A percentile compares a stretch with the other conserved stretches of the same genome.
These are phyloP conservation scores for Polyplosphaeria fusca DNA, from an alignment of 495 filamentous ascomycete species.

Conservation along the genomic window DNA sequence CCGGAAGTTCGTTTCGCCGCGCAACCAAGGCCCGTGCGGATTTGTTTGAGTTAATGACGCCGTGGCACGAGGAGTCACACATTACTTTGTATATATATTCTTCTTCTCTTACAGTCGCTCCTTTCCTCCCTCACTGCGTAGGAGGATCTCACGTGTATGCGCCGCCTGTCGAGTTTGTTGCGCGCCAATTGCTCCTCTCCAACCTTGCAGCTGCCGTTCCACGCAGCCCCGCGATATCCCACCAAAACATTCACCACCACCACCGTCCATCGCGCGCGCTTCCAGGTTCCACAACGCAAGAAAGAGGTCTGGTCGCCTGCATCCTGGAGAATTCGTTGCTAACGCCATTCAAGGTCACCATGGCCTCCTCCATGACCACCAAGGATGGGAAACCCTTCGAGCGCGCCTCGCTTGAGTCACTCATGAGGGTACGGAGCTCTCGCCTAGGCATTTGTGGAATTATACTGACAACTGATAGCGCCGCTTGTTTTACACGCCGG, in stretches of 20 bases:
- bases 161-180: slow-evolving; percentile 16
- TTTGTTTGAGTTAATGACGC: background rate
- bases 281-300: slow-evolving; percentile 23
- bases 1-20: background rate
- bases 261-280: slow-evolving; percentile 1
- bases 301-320: no score
- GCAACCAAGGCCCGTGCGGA: no score
- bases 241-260: background rate
- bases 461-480: slow-evolving; percentile 47
- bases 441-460: no score
- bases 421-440: slow-evolving; percentile 77
- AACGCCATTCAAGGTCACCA: no score
- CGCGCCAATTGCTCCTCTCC: slow-evolving; percentile 30
- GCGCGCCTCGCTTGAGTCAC: slow-evolving; percentile 70
- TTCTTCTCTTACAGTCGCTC: background rate
- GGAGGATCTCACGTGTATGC: slow-evolving; percentile 29
- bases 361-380: slow-evolving; percentile 55
- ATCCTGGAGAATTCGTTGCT: no score
- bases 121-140: slow-evolving; percentile 3
- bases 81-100: slow-evolving; percentile 18
- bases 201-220: slow-evolving; percentile 17
- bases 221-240: slow-evolving; percentile 14
- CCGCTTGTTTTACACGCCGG: slow-evolving; percentile 71
- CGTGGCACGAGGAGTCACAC: slow-evolving; percentile 8
- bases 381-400: slow-evolving; percentile 87